A percentile compares a stretch with the other conserved stretches of the same genome.
Evolutionary conservation across 2,329 filamentous ascomycete genomes (phyloP).

Genomic region (Phialophora macrospora): DNA sequence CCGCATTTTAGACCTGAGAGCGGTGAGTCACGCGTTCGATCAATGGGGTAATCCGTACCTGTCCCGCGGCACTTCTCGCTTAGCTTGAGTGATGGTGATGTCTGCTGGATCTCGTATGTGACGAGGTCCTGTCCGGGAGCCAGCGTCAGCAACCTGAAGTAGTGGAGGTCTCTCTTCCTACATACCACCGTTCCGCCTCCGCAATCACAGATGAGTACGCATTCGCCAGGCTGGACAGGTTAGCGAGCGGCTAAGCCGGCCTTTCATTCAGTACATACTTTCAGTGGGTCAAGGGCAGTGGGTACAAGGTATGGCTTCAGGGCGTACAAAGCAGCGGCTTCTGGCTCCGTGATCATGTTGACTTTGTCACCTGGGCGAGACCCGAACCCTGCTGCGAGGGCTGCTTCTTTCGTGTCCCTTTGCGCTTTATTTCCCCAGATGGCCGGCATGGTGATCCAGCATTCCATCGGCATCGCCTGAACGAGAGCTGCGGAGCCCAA

Average conservation of each 20-base stretch:
- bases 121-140: neutral
- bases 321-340: constrained; percentile 39
- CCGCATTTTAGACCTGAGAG: neutral
- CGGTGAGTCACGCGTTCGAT: neutral
- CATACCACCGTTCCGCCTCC: neutral
- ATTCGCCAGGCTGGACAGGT: neutral
- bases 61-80: neutral
- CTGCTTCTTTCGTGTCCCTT: constrained; percentile 21
- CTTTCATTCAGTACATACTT: neutral
- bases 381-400: constrained; percentile 31
- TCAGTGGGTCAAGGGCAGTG: neutral
- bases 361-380: constrained; percentile 25
- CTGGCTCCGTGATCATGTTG: constrained; percentile 34
- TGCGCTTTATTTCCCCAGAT: constrained; percentile 31
- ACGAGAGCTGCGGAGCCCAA: constrained; percentile 24
- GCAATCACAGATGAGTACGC: neutral
- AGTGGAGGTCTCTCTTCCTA: neutral
- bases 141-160: neutral
- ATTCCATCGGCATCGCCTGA: constrained; percentile 28
- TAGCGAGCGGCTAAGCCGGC: neutral
- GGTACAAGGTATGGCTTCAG: constrained; percentile 16
- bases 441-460: constrained; percentile 35
- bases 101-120: neutral
- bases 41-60: neutral
- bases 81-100: neutral